Percentiles rank a stretch among this genome's conserved stretches.
phyloP scores from a whole-genome alignment of 768 basidiomycete genomes.

The Boletus tylopilopsis region DNA sequence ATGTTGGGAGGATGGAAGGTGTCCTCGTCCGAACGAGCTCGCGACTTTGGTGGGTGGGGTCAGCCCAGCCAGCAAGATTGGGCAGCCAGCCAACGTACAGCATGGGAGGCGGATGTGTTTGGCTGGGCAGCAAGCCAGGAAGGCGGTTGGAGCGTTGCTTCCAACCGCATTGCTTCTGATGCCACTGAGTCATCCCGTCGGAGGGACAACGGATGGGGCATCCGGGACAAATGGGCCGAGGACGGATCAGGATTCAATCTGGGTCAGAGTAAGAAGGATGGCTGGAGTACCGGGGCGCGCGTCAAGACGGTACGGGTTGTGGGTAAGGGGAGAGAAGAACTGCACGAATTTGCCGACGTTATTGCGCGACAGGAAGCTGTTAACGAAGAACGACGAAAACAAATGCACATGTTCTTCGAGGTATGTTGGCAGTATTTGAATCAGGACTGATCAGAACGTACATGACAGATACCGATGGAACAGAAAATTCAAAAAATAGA shows the following conservation, averaged over 20 bases:
- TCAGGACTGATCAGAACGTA: background rate
- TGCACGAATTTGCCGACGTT: slow-evolving; percentile 42
- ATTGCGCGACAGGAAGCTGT: slow-evolving; percentile 40
- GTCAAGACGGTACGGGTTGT: background rate
- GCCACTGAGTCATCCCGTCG: slow-evolving; percentile 17
- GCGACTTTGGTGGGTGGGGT: slow-evolving; percentile 11
- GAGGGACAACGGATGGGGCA: slow-evolving; percentile 17
- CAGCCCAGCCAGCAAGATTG: slow-evolving; percentile 3
- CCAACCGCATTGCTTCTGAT: slow-evolving; percentile 14
- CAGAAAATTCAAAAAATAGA: slow-evolving; percentile 51
- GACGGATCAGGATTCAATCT: background rate
- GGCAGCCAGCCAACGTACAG: slow-evolving; percentile 5
- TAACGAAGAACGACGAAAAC: slow-evolving; percentile 35
- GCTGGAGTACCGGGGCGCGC: background rate
- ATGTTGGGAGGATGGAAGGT: slow-evolving; percentile 26
- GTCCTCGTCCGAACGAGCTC: slow-evolving; percentile 1
- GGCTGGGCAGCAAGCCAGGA: slow-evolving; percentile 2
- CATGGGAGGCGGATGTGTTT: slow-evolving; percentile 5
- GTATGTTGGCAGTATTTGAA: slow-evolving; percentile 29
- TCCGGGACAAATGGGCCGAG: slow-evolving; percentile 14
- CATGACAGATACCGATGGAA: slow-evolving; percentile 51
- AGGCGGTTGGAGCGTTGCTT: slow-evolving; percentile 13
- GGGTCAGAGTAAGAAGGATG: background rate
- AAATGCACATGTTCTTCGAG: slow-evolving; percentile 51
- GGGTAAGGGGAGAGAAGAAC: slow-evolving; percentile 10